These are phyloP conservation scores for Cylindrotheca fusiformis DNA, from an alignment of 108 stramenopile genomes.

Conservation along the genomic window DNA sequence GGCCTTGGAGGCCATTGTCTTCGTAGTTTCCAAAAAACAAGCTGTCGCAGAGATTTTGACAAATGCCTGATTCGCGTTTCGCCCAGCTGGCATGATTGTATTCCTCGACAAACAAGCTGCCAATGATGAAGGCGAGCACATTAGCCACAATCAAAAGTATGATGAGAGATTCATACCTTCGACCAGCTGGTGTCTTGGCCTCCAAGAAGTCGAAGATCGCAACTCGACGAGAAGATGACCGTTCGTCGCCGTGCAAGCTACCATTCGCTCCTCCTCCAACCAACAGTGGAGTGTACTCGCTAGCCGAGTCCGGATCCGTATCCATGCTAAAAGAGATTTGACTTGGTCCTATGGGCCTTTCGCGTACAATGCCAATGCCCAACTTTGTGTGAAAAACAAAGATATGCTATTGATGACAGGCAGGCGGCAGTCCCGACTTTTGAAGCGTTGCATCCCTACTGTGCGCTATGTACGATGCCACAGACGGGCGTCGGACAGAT, in stretches of 20 bases:
- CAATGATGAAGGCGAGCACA: slow-evolving; percentile 74
- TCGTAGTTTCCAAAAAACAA: slow-evolving; percentile 74
- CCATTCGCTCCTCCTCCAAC: background rate
- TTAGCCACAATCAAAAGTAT: slow-evolving; percentile 80
- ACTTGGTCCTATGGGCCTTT: background rate
- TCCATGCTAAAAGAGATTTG: background rate
- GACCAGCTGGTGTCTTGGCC: slow-evolving; percentile 65
- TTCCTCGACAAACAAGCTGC: slow-evolving; percentile 63
- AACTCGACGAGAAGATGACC: background rate
- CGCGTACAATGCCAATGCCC: no score
- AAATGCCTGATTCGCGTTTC: slow-evolving; percentile 27
- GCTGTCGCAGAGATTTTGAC: slow-evolving; percentile 59
- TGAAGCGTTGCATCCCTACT: no score
- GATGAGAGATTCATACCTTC: slow-evolving; percentile 73
- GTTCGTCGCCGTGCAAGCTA: background rate
- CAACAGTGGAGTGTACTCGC: background rate
- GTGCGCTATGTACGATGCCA: no score
- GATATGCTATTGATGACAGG: no score
- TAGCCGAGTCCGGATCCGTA: background rate
- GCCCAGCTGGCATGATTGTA: slow-evolving; percentile 56
- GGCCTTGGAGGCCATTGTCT: slow-evolving; percentile 50
- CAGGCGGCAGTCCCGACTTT: no score
- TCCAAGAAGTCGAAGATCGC: slow-evolving; percentile 63
- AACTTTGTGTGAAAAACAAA: no score
- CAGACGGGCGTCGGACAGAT: no score